These are phyloP conservation scores for Beauveria asiatica DNA, from an alignment of 2,329 filamentous ascomycete genomes.

Conservation along the genomic window DNA sequence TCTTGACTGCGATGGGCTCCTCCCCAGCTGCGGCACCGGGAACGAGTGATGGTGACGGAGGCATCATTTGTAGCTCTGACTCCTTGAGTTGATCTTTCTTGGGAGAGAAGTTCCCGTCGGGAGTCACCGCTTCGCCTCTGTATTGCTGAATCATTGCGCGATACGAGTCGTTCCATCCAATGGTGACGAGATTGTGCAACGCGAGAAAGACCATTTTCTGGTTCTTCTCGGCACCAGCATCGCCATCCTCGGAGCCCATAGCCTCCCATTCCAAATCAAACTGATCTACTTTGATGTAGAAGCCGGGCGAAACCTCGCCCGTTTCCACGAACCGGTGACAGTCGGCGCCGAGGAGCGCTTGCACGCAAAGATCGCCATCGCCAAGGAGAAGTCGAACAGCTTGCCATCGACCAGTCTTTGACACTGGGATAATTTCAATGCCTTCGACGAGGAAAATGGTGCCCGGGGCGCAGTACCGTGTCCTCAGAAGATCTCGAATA, in stretches of 20 bases:
- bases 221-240: not conserved
- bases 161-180: constrained; percentile 41
- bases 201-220: constrained; percentile 35
- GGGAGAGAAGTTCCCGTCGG: not conserved
- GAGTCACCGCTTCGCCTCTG: not conserved
- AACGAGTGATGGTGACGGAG: not conserved
- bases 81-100: not conserved
- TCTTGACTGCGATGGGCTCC: not conserved
- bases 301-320: constrained; percentile 37
- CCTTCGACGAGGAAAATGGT: constrained; percentile 43
- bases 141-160: constrained; percentile 15
- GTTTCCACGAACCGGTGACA: constrained; percentile 40
- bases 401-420: constrained; percentile 30
- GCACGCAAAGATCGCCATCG: constrained; percentile 46
- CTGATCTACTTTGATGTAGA: constrained; percentile 38
- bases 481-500: constrained; percentile 40
- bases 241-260: constrained; percentile 7
- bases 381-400: constrained; percentile 40
- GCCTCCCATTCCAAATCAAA: constrained; percentile 28
- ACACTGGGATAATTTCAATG: constrained; percentile 29
- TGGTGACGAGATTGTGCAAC: constrained; percentile 33
- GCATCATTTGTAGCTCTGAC: not conserved
- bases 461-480: constrained; percentile 36
- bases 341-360: constrained; percentile 37
- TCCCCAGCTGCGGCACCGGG: not conserved